Percentiles rank a stretch among this genome's conserved stretches.
These are phyloP conservation scores for Alectoria sarmentosa DNA, from an alignment of 495 filamentous ascomycete species.

Conservation along the genomic window DNA sequence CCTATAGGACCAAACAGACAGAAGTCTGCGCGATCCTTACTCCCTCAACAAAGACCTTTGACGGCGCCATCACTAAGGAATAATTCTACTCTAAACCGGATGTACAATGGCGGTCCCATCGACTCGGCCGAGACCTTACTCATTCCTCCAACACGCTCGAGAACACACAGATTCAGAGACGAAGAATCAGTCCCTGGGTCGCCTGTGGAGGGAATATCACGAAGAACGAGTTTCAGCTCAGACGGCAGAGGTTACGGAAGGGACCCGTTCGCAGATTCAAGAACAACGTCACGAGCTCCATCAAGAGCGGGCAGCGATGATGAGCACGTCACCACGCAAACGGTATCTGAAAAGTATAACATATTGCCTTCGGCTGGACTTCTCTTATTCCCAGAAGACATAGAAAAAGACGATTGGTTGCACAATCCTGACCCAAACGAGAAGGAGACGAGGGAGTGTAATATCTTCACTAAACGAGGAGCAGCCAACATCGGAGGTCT, in stretches of 20 bases:
- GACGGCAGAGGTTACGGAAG: conserved; percentile 42
- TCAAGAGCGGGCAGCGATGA: conserved; percentile 60
- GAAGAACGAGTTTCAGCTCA: conserved; percentile 57
- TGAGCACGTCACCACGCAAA: conserved; percentile 64
- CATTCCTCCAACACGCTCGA: conserved; percentile 43
- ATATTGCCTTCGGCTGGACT: conserved; percentile 66
- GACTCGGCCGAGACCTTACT: conserved; percentile 57
- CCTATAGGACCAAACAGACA: conserved; percentile 31
- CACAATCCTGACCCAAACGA: conserved; percentile 67
- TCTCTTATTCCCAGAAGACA: conserved; percentile 65
- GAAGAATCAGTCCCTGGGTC: conserved; percentile 39
- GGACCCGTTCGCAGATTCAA: conserved; percentile 47
- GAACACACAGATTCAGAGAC: conserved; percentile 39
- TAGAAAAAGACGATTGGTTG: conserved; percentile 71
- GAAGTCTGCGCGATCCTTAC: conserved; percentile 36
- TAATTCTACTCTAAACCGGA: conserved; percentile 20
- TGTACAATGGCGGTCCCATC: conserved; percentile 36
- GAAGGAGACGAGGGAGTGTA: conserved; percentile 55
- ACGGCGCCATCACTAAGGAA: conserved; percentile 22
- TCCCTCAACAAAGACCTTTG: conserved; percentile 30
- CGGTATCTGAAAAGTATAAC: conserved; percentile 71
- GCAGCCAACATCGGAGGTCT: conserved; percentile 62
- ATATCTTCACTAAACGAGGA: conserved; percentile 61
- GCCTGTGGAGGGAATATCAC: conserved; percentile 40
- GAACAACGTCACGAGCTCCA: conserved; percentile 51